Percentiles rank a stretch among this genome's conserved stretches.
Evolutionary conservation across 2,329 filamentous ascomycete species (phyloP).

Genomic region (Lomentospora prolificans): DNA sequence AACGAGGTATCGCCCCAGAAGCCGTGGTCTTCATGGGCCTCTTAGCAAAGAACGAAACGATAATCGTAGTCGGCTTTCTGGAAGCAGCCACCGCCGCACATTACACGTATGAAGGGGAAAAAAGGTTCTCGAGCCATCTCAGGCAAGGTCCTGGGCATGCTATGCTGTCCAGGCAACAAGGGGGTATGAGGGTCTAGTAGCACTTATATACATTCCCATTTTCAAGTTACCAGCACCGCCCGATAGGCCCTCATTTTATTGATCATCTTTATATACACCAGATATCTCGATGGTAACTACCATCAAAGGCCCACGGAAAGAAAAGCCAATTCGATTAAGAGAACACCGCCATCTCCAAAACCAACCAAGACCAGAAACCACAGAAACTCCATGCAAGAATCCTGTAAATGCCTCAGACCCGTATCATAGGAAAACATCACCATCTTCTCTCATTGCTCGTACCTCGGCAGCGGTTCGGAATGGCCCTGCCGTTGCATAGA

Average conservation of each 20-base stretch:
- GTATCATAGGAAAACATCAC: no score
- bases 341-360: neutral
- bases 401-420: neutral
- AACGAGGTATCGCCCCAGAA: no score
- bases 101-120: neutral
- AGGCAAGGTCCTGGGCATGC: neutral
- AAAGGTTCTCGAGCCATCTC: neutral
- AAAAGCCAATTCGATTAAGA: neutral
- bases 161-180: no score
- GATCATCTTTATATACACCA: neutral
- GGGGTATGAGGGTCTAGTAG: no score
- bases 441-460: conserved; percentile 3
- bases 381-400: neutral
- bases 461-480: conserved; percentile 8
- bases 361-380: neutral
- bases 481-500: neutral
- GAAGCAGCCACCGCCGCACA: no score
- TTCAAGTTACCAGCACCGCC: no score
- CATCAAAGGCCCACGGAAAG: neutral
- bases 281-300: neutral
- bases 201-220: no score
- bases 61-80: no score
- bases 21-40: no score
- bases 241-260: neutral
- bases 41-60: no score